These are phyloP conservation scores for Dactylellina haptotyla DNA, from an alignment of 2,329 filamentous ascomycete species.

Conservation along the genomic window DNA sequence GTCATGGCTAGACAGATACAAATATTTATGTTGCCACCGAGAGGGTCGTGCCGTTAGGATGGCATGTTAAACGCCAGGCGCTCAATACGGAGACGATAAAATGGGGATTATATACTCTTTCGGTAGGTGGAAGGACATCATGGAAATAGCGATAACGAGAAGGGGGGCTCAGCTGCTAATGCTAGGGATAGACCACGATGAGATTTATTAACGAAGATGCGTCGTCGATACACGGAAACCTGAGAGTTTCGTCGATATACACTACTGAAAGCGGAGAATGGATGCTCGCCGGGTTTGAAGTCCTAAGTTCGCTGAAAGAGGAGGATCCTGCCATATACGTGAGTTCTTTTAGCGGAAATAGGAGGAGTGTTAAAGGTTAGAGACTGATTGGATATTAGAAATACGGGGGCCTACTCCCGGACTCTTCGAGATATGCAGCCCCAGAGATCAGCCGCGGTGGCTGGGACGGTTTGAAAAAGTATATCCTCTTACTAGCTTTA, in stretches of 20 bases:
- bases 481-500: conserved; percentile 67
- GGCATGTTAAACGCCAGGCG: conserved; percentile 89
- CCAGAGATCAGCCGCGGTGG: conserved; percentile 86
- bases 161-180: background rate
- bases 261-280: conserved; percentile 97
- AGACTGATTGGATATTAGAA: conserved; percentile 66
- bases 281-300: conserved; percentile 94
- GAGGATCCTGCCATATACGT: conserved; percentile 93
- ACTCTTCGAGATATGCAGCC: conserved; percentile 82
- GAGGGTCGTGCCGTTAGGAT: conserved; percentile 83
- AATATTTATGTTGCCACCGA: conserved; percentile 98
- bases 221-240: conserved; percentile 85
- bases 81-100: conserved; percentile 91
- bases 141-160: background rate
- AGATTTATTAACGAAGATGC: conserved; percentile 97
- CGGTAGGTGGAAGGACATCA: conserved; percentile 66
- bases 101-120: conserved; percentile 90
- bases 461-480: conserved; percentile 90
- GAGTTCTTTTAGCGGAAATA: conserved; percentile 6
- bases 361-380: background rate
- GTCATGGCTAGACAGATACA: conserved; percentile 78
- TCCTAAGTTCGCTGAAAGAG: conserved; percentile 93
- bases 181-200: conserved; percentile 74
- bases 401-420: conserved; percentile 86
- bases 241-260: conserved; percentile 87